Evolutionary conservation across 108 stramenopile genomes (phyloP), one percentile per base, ranked within the genome.

Genomic region (Cyclotella atomus): DNA sequence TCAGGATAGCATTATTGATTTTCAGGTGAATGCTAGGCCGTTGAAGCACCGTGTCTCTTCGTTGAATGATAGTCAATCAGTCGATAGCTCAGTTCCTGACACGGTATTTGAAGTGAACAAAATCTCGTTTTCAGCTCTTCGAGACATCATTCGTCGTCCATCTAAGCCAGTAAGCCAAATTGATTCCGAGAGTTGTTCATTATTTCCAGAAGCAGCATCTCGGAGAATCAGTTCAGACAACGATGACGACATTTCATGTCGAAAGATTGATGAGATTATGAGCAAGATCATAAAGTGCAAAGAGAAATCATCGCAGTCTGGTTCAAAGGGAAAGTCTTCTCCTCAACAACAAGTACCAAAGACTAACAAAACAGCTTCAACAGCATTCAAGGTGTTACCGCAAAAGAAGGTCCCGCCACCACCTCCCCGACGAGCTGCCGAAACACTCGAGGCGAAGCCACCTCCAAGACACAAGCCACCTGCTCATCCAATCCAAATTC

Each of bases 241-340:
- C 9, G 38, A 41, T 6, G 38, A 41, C 12, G 12, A 41, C 12
- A 12, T 41, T 9, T 41, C 38, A 12, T 6, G 12, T 9, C 9
- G n/a, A 49, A 49, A 19, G n/a, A 49, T 49, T 49, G 47, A 49
- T 49, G 47, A 49, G n/a, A 49, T 49, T 19, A 49, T 49, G 47
- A 10, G 4, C 10, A 12, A 49, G 47, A 49, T 49, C n/a, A 4
- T n/a, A 19, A 10, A 49, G 47, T 12, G 10, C 4, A 49, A n/a
- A 19, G 17, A 49, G n/a, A 49, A 49, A 17, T n/a, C 10, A 4
- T n/a, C 10, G 47, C n/a, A 12, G 47, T 49, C 9, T n/a, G n/a
- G 4, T 4, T n/a, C 47, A 4, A 41, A 41, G 38, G 12, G 12
- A 41, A 49, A 49, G 47, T 4, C 47, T n/a, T n/a, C 9, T 4